A percentile compares a stretch with the other conserved stretches of the same genome.
These are phyloP conservation scores for Monilinia vaccinii-corymbosi DNA, from an alignment of 2,329 filamentous ascomycete genomes.

Conservation along the genomic window DNA sequence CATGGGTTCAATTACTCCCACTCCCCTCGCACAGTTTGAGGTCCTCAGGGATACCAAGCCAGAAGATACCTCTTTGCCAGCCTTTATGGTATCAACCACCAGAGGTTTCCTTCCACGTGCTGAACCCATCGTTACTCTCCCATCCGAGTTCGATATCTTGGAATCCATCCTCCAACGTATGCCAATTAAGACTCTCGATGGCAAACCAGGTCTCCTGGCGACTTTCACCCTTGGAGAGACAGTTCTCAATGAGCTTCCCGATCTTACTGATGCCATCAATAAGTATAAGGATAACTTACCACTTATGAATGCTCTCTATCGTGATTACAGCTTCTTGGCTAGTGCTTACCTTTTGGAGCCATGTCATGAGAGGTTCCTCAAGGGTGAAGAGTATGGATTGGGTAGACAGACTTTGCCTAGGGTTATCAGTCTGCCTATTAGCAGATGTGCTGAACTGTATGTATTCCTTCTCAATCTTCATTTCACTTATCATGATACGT, in stretches of 20 bases:
- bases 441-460: constrained; percentile 76
- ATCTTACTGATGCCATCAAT: constrained; percentile 66
- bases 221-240: constrained; percentile 63
- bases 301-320: constrained; percentile 76
- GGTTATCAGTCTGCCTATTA: constrained; percentile 71
- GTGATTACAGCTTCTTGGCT: constrained; percentile 86
- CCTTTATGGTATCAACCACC: constrained; percentile 72
- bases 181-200: constrained; percentile 68
- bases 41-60: constrained; percentile 56
- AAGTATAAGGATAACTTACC: constrained; percentile 65
- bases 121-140: constrained; percentile 54
- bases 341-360: constrained; percentile 88
- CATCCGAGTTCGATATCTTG: constrained; percentile 62
- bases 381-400: constrained; percentile 68
- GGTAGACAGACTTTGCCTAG: constrained; percentile 65
- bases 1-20: constrained; percentile 26
- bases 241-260: constrained; percentile 65
- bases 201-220: constrained; percentile 69
- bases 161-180: constrained; percentile 66
- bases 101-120: constrained; percentile 66
- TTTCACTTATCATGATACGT: not conserved
- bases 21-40: constrained; percentile 37
- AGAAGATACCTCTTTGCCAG: constrained; percentile 53
- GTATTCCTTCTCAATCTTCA: constrained; percentile 31
- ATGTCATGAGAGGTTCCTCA: constrained; percentile 67